Conservation (phyloP, 106 monocot genomes). For the Dendrobium officinale region DNA sequence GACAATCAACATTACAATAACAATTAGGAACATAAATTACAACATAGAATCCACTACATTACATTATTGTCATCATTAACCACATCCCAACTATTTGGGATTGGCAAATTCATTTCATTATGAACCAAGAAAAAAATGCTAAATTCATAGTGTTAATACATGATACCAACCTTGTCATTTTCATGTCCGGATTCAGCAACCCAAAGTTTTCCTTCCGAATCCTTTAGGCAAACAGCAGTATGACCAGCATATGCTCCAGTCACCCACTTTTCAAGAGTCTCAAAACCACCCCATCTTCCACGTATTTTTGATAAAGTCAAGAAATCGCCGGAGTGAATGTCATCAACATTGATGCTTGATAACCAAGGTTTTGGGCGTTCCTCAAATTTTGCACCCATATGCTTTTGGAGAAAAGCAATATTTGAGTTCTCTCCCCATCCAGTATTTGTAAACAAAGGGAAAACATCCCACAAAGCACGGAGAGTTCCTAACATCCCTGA, state of each 20-base stretch:
- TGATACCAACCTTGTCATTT: conserved; percentile 63
- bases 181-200: conserved; percentile 95
- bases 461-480: conserved; percentile 87
- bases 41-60: not conserved
- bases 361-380: conserved; percentile 79
- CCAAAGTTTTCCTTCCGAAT: conserved; percentile 92
- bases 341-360: conserved; percentile 64
- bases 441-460: conserved; percentile 75
- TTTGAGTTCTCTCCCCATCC: conserved; percentile 85
- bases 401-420: conserved; percentile 79
- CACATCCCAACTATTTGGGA: too few relatives aligned
- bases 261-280: conserved; percentile 96
- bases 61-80: not conserved
- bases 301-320: conserved; percentile 83
- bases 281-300: conserved; percentile 97
- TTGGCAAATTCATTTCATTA: not conserved
- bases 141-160: not conserved
- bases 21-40: not conserved
- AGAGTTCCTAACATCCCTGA: conserved; percentile 90
- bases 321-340: conserved; percentile 92
- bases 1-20: not conserved
- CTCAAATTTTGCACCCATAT: conserved; percentile 84
- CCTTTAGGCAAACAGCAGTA: conserved; percentile 74
- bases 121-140: not conserved
- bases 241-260: conserved; percentile 93